phyloP scores from a whole-genome alignment of 768 basidiomycete genomes.

The Pluteus cervinus region DNA sequence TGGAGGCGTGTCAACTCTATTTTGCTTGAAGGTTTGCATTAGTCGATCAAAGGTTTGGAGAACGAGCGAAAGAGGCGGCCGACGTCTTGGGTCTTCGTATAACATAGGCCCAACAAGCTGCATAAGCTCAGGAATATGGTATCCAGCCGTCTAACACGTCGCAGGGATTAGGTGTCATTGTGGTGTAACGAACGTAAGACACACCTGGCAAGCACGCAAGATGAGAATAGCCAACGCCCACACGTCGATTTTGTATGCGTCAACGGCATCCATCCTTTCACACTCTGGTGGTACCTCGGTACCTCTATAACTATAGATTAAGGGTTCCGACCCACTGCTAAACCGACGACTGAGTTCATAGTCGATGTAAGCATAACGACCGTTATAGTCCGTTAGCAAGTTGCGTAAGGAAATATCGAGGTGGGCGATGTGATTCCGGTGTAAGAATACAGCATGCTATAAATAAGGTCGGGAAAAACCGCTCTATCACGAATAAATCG shows the following conservation, averaged over 20 bases:
- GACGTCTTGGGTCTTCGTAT: conserved; percentile 37
- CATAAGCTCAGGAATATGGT: conserved; percentile 54
- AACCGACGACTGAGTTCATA: conserved; percentile 62
- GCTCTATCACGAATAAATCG: neutral
- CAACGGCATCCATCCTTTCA: conserved; percentile 38
- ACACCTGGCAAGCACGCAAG: conserved; percentile 58
- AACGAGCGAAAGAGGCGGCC: conserved; percentile 45
- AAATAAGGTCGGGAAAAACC: conserved; percentile 1
- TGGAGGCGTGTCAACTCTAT: neutral
- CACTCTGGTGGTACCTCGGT: conserved; percentile 72
- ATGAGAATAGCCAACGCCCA: conserved; percentile 68
- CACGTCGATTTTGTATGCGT: conserved; percentile 70
- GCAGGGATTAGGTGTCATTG: conserved; percentile 1
- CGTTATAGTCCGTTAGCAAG: conserved; percentile 58
- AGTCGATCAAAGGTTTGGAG: conserved; percentile 48
- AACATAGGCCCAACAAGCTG: conserved; percentile 56
- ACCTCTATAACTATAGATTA: conserved; percentile 39
- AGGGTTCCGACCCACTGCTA: conserved; percentile 27
- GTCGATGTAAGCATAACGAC: conserved; percentile 69
- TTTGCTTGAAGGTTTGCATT: conserved; percentile 29
- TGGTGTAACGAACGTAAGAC: conserved; percentile 7
- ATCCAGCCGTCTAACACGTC: conserved; percentile 44
- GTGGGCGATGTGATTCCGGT: conserved; percentile 57
- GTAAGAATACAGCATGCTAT: conserved; percentile 70
- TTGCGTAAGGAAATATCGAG: conserved; percentile 70